These are phyloP conservation scores for Clathrus columnatus DNA, from an alignment of 768 basidiomycete genomes.

Conservation along the genomic window DNA sequence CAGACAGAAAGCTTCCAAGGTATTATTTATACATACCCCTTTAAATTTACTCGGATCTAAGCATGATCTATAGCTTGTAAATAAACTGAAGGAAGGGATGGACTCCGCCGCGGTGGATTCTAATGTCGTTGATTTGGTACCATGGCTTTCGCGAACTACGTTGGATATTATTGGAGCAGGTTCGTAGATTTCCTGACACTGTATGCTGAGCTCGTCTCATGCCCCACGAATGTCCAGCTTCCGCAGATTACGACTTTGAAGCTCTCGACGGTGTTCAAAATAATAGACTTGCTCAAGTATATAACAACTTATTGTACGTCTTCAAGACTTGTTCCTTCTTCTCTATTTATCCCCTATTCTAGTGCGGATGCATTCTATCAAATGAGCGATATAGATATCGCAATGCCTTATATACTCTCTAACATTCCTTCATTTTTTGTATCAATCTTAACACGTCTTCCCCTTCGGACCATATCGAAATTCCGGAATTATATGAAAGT, in stretches of 20 bases:
- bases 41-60: too few relatives aligned
- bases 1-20: too few relatives aligned
- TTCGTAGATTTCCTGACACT: too few relatives aligned
- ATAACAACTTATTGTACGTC: slow-evolving; percentile 1
- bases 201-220: too few relatives aligned
- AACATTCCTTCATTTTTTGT: slow-evolving; percentile 22
- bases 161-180: too few relatives aligned
- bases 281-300: background rate
- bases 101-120: too few relatives aligned
- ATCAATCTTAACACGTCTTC: slow-evolving; percentile 20
- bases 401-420: slow-evolving; percentile 23
- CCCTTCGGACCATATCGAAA: slow-evolving; percentile 21
- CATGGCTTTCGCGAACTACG: too few relatives aligned
- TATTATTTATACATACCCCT: too few relatives aligned
- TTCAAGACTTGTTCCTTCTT: background rate
- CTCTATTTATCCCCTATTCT: background rate
- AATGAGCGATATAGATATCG: slow-evolving; percentile 7
- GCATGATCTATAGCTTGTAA: too few relatives aligned
- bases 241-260: slow-evolving; percentile 20
- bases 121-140: too few relatives aligned
- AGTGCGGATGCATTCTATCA: background rate
- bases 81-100: too few relatives aligned
- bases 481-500: slow-evolving; percentile 20
- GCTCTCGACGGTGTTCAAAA: slow-evolving; percentile 12
- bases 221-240: too few relatives aligned